These are phyloP conservation scores for Cladosporium sp. DNA, from an alignment of 2,329 filamentous ascomycete species.

Conservation along the genomic window DNA sequence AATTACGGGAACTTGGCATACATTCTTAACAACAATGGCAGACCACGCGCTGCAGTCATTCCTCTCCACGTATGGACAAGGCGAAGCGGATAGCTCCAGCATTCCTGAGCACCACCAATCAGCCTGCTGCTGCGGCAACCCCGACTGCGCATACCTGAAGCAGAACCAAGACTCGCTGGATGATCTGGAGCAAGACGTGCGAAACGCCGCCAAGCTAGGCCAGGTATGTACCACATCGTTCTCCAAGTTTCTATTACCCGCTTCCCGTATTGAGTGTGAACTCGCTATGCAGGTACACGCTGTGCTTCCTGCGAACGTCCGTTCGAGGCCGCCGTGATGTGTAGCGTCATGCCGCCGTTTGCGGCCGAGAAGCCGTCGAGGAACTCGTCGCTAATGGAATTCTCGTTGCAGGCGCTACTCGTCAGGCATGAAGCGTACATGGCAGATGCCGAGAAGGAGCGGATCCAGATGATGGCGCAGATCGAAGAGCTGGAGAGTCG, in stretches of 20 bases:
- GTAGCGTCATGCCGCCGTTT: slow-evolving; percentile 12
- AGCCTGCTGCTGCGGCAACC: slow-evolving; percentile 78
- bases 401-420: slow-evolving; percentile 76
- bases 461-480: slow-evolving; percentile 63
- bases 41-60: slow-evolving; percentile 14
- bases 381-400: slow-evolving; percentile 60
- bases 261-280: slow-evolving; percentile 9
- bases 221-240: slow-evolving; percentile 64
- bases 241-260: neutral
- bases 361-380: slow-evolving; percentile 15
- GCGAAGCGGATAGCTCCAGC: slow-evolving; percentile 1
- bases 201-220: slow-evolving; percentile 79
- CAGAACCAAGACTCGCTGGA: slow-evolving; percentile 76
- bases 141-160: slow-evolving; percentile 73
- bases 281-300: slow-evolving; percentile 10
- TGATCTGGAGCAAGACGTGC: slow-evolving; percentile 80
- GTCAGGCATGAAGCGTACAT: slow-evolving; percentile 92
- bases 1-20: slow-evolving; percentile 10
- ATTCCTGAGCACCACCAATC: slow-evolving; percentile 9
- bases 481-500: slow-evolving; percentile 72
- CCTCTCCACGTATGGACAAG: slow-evolving; percentile 12
- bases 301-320: slow-evolving; percentile 9
- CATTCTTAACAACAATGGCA: slow-evolving; percentile 12
- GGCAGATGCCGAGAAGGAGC: slow-evolving; percentile 83
- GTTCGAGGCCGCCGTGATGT: slow-evolving; percentile 13